Evolutionary conservation across 169 alveolate species (phyloP).

Genomic region (Condylostoma magnum): DNA sequence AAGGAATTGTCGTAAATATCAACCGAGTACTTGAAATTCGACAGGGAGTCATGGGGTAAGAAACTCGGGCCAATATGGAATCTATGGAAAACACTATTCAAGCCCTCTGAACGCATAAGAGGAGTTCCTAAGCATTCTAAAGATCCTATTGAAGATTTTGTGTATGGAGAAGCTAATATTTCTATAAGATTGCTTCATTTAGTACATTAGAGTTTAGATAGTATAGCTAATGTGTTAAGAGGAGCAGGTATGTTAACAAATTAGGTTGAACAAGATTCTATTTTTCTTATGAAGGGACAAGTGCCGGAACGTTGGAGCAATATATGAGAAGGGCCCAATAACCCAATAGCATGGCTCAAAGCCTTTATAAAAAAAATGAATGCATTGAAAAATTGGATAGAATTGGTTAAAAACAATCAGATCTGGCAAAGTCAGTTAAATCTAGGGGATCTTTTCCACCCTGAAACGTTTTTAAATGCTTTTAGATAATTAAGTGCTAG

Average conservation of each 20-base stretch:
- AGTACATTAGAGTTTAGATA: conserved; percentile 48
- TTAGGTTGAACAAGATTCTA: conserved; percentile 64
- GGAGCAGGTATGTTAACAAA: conserved; percentile 73
- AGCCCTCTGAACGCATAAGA: conserved; percentile 60
- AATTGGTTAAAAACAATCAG: conserved; percentile 35
- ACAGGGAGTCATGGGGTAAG: conserved; percentile 72
- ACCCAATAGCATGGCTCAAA: conserved; percentile 68
- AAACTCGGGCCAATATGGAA: conserved; percentile 71
- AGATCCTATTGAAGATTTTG: conserved; percentile 54
- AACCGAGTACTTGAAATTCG: conserved; percentile 63
- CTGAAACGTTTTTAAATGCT: conserved; percentile 80
- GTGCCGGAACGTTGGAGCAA: conserved; percentile 76
- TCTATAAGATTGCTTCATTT: conserved; percentile 39
- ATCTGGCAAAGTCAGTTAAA: conserved; percentile 51
- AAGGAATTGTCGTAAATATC: conserved; percentile 53
- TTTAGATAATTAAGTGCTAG: conserved; percentile 38
- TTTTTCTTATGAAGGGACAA: conserved; percentile 56
- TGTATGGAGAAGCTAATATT: conserved; percentile 46
- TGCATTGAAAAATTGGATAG: conserved; percentile 64
- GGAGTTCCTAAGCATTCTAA: conserved; percentile 48
- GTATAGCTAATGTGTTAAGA: conserved; percentile 63
- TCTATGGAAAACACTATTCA: conserved; percentile 71
- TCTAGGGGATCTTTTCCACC: conserved; percentile 85
- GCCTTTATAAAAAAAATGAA: conserved; percentile 63
- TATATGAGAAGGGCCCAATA: conserved; percentile 85